Evolutionary conservation across 139 green algal species (phyloP), one percentile per base, ranked within the genome.

Genomic region (Pedinophyceae sp.): DNA sequence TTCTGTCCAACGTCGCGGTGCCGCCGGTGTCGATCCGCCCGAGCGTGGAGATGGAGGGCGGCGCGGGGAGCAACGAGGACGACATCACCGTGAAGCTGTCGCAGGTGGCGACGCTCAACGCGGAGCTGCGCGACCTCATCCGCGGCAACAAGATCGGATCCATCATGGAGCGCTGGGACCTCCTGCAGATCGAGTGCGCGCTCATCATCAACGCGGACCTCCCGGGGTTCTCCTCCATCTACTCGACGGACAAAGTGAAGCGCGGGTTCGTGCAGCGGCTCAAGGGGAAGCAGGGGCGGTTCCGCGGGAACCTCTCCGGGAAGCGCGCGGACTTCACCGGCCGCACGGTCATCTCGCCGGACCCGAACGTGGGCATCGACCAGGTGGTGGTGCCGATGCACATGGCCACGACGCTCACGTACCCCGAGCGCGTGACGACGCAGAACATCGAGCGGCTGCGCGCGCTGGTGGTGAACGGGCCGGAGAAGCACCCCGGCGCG

Each of bases 221-320:
- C 52, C 90, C 90, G 0, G 90, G 90, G 0, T 59, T 98, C 25
- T 72, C 74, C 1, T 34, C 53, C 2, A 57, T 61, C 43, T 52
- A 48, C 19, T 23, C 66, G 18, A 59, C 51, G 34, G n/a, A 61
- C 20, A 46, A 45, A 50, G 49, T 39, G 27, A 13, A 54, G 24
- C 52, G 80, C 1, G 91, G 91, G 26, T 95, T 98, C 64, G 89
- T 96, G 66, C 91, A 98, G 81, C 76, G 91, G 20, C 75, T 98
- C 4, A 98, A 98, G 74, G 91, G 91, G 64, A 98, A 98, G 80
- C 76, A 91, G 72, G 91, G 91, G 0, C 82, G 91, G 26, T 98
- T 98, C 72, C 69, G 91, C 0, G 87, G 88, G 54, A 98, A 98
- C 76, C 79, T 98, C 30, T 84, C 62, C 5, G 84, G 90, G 43